phyloP scores from a whole-genome alignment of 345 rosid genomes.

The Populus euphratica region DNA sequence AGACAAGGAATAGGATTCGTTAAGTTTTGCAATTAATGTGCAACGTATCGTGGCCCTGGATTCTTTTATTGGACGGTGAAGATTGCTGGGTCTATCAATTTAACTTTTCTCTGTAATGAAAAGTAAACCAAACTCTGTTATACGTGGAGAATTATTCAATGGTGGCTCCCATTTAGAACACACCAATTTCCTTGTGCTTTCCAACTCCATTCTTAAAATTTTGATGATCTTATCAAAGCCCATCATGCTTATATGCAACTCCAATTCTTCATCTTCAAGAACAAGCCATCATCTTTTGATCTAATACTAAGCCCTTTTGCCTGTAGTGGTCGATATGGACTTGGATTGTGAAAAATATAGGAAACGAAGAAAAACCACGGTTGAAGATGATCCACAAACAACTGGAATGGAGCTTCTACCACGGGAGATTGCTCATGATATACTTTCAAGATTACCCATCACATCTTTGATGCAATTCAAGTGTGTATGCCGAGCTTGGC shows the following conservation, averaged over 20 bases:
- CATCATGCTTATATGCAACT: constrained; percentile 28
- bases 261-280: neutral
- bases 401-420: constrained; percentile 53
- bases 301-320: neutral
- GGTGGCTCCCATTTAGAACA: constrained; percentile 31
- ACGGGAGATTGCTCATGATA: constrained; percentile 49
- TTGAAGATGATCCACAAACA: constrained; percentile 8
- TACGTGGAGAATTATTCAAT: constrained; percentile 24
- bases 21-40: constrained; percentile 2
- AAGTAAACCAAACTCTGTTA: neutral
- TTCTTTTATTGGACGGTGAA: constrained; percentile 16
- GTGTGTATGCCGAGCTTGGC: constrained; percentile 41
- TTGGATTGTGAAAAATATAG: constrained; percentile 13
- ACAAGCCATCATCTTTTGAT: constrained; percentile 10
- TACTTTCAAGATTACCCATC: constrained; percentile 59
- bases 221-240: constrained; percentile 22
- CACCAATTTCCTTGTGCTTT: constrained; percentile 33
- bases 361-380: constrained; percentile 27
- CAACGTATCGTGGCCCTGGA: neutral
- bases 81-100: constrained; percentile 20
- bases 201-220: constrained; percentile 23
- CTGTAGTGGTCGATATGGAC: constrained; percentile 25
- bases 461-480: constrained; percentile 36
- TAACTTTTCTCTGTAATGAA: neutral
- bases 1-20: constrained; percentile 23